Base-by-base conservation (phyloP, 345 rosid genomes). In the Citrus cavaleriei region DNA sequence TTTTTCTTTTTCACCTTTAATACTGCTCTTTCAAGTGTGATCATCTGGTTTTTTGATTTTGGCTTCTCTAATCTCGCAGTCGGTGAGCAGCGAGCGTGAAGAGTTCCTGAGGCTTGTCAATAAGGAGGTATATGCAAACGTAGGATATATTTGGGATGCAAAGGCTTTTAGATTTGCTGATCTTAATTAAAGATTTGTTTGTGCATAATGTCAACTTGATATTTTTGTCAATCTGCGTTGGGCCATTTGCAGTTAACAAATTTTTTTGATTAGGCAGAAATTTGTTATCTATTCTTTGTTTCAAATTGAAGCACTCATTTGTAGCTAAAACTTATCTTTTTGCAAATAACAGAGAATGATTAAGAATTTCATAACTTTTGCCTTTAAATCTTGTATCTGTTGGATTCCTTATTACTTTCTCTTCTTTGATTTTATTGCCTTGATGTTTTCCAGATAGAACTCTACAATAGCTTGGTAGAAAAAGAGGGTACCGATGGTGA, bases 21-120 rank as follows among this genome's bases (percentile, higher is more conserved):
- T 24, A 22, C 22, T 42, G 27, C 66, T 42, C 32, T 60, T 35
- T 59, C 35, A 35, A 55, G 63, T 67, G 66, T 59, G 63, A 27
- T 74, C 35, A 72, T 57, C 78, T 24, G 18, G 42, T 80, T 19
- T 66, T 67, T 81, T 77, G 68, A 68, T 65, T 81, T 24, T 49
- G 51, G 28, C 59, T 74, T 83, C 21, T 30, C 68, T 77, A 72
- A 70, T 87, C 73, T 81, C 78, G 87, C 89, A 95, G 98, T 96
- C 95, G 30, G 99, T 96, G 35, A 89, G 94, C 74, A 81, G 87
- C 62, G 97, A 94, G 87, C 97, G 98, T 8, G 97, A 96, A 78
- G 98, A 91, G 75, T 94, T 96, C 87, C 84, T 96, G 79, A 75
- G 87, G 72, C 88, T 94, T 67, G 98, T 96, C 76, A 90, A 91